Conservation (phyloP, 192 early-diverging fungal species). For the Coemansia guatemalensis region DNA sequence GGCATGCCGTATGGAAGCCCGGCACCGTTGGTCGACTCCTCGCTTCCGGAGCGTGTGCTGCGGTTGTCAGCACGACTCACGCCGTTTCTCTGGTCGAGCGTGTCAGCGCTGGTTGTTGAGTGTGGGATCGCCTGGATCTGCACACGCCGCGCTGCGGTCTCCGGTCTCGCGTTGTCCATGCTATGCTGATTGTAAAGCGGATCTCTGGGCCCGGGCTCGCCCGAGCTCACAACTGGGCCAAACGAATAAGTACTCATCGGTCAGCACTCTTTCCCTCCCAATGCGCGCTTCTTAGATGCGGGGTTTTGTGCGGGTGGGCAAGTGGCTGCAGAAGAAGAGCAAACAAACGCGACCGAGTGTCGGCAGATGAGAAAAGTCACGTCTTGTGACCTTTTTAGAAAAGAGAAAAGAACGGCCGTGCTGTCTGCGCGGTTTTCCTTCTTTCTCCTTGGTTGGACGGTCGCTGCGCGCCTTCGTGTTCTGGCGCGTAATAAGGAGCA, state of each 20-base stretch:
- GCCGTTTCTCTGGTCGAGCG: neutral
- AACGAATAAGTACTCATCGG: conserved; percentile 22
- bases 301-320: neutral
- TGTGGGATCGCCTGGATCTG: conserved; percentile 47
- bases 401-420: neutral
- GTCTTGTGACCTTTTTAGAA: neutral
- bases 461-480: neutral
- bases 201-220: conserved; percentile 11
- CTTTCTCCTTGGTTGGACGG: neutral
- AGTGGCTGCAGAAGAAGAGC: neutral
- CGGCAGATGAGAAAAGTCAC: neutral
- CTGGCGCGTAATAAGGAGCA: neutral
- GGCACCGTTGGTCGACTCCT: conserved; percentile 5
- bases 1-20: conserved; percentile 41
- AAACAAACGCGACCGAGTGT: neutral
- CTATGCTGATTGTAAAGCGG: conserved; percentile 9
- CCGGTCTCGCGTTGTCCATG: conserved; percentile 27
- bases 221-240: conserved; percentile 16
- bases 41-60: conserved; percentile 11
- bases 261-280: neutral
- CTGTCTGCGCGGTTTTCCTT: neutral
- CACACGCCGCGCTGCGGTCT: conserved; percentile 30
- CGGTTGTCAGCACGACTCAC: conserved; percentile 5
- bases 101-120: conserved; percentile 29
- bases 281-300: neutral